Conservation (phyloP, 768 basidiomycete genomes). For the Clitopilus passeckerianus region DNA sequence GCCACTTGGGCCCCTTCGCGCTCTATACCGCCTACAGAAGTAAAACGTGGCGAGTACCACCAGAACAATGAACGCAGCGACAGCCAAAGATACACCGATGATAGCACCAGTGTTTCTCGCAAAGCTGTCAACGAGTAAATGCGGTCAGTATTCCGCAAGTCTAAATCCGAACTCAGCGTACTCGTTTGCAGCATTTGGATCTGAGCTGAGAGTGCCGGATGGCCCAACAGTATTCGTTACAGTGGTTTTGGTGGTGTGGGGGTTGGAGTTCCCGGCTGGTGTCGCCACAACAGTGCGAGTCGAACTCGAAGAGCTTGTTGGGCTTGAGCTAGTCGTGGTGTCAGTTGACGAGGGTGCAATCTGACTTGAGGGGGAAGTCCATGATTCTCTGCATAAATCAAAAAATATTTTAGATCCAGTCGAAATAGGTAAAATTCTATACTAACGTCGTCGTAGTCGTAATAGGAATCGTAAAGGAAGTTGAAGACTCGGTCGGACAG, state of each 20-base stretch:
- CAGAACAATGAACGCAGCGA: slow-evolving; percentile 19
- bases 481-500: not conserved
- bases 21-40: slow-evolving; percentile 21
- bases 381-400: not conserved
- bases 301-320: not conserved
- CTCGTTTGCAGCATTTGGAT: not conserved
- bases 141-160: not conserved
- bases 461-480: not conserved
- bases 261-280: not conserved
- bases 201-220: not conserved
- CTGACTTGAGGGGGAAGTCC: not conserved
- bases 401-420: too few species aligned
- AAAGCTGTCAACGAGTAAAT: slow-evolving; percentile 18
- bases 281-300: not conserved
- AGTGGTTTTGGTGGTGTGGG: not conserved
- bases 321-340: not conserved
- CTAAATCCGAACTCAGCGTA: not conserved
- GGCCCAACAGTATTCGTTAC: not conserved
- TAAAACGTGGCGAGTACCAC: slow-evolving; percentile 25
- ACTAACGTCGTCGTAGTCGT: not conserved
- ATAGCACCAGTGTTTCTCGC: slow-evolving; percentile 32
- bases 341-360: not conserved
- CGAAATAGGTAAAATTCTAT: not conserved
- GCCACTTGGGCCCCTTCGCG: slow-evolving; percentile 7
- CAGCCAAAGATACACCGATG: slow-evolving; percentile 29